Evolutionary conservation across 1,284 basidiomycete species (phyloP).

Genomic region (Marasmius tenuissimus): DNA sequence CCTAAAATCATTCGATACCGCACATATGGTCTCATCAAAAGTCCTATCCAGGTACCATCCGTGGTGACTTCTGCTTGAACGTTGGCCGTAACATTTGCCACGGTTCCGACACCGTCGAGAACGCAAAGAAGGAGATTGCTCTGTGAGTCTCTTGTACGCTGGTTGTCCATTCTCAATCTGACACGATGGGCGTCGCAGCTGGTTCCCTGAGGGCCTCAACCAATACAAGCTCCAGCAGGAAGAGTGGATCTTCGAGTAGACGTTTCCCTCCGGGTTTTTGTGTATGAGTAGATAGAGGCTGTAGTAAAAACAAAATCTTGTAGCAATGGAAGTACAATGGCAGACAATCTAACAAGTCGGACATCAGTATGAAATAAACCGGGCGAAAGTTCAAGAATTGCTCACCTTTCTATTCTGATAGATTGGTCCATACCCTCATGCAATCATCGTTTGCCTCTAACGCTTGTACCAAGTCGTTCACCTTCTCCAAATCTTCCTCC

Average conservation of each 20-base stretch:
- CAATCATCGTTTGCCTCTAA: conserved; percentile 67
- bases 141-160: conserved; percentile 63
- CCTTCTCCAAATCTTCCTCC: conserved; percentile 40
- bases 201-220: conserved; percentile 83
- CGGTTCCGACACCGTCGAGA: conserved; percentile 92
- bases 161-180: conserved; percentile 1
- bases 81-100: conserved; percentile 95
- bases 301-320: background rate
- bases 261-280: conserved; percentile 5
- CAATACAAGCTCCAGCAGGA: conserved; percentile 75
- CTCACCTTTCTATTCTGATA: conserved; percentile 15
- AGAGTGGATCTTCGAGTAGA: conserved; percentile 85
- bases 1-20: conserved; percentile 20
- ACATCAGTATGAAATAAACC: too few species aligned
- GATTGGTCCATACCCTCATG: conserved; percentile 61
- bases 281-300: conserved; percentile 1
- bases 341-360: background rate
- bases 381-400: background rate
- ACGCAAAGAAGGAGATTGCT: conserved; percentile 87
- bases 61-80: conserved; percentile 91
- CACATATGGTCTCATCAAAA: conserved; percentile 3
- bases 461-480: conserved; percentile 51
- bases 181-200: conserved; percentile 43
- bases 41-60: conserved; percentile 71
- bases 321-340: background rate